Evolutionary conservation across 768 basidiomycete species (phyloP), one percentile per base, ranked within the genome.

Genomic region (Galerina marginata): DNA sequence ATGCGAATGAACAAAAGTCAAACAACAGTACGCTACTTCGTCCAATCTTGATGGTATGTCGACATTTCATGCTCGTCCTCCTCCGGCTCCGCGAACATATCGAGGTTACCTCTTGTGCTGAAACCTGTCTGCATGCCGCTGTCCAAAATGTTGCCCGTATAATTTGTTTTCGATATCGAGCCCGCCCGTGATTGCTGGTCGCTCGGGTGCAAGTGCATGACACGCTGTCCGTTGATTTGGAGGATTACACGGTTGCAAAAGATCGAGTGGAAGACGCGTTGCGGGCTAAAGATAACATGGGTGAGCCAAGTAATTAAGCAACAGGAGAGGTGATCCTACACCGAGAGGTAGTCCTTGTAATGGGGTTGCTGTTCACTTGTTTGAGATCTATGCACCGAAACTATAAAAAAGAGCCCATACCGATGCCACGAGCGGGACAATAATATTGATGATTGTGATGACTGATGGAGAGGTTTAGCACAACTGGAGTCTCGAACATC

Each of bases 211-310:
- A 37, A 33, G 14, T 33, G 36, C 15, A 14, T 38, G 0, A 43
- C 38, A 14, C 65, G 67, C 20, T 61, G 58, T 5, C 58, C 36
- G 15, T 63, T 57, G 15, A 74, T 72, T 23, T 65, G 64, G 10
- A 74, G 67, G 26, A 74, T 63, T 25, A 74, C 68, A 11, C 72
- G 69, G 44, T 67, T 72, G 69, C 68, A 73, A 57, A 72, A 62
- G 9, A 74, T 65, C 2, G 69, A 68, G 62, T 74, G 73, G 40
- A 73, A 61, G 9, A 68, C 69, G 9, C 71, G 67, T 61, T 70
- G 71, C 1, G 66, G 66, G 4, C 72, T 73, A 44, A 3, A 7
- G 16, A 12, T 6, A 48, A 46, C 46, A 9, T 25, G 20, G 16
- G 10, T 39, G 20, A 49, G 39, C 20, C 6, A 15, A 23, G 36